Evolutionary conservation across 768 basidiomycete species (phyloP).

Genomic region (Lactifluus echinatus): DNA sequence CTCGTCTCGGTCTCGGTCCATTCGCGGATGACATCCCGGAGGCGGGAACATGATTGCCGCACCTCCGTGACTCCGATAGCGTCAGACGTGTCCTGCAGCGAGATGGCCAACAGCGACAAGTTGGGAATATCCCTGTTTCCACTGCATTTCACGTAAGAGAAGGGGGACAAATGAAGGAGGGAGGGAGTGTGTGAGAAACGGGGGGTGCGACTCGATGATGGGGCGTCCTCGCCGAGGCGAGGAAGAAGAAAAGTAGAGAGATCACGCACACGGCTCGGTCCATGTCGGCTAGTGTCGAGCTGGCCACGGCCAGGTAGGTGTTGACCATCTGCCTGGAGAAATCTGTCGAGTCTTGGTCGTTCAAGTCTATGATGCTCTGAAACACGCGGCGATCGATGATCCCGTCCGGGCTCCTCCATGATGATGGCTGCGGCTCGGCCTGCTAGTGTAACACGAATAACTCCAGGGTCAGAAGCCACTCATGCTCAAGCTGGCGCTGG

Average conservation of each 20-base stretch:
- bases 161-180: neutral
- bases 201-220: neutral
- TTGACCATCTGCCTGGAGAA: slow-evolving; percentile 10
- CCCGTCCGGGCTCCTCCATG: neutral
- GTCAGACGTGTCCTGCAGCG: slow-evolving; percentile 11
- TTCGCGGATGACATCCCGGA: neutral
- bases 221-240: neutral
- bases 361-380: slow-evolving; percentile 3
- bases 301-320: slow-evolving; percentile 4
- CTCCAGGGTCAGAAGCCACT: neutral
- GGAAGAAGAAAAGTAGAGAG: neutral
- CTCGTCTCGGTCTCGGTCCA: neutral
- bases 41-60: slow-evolving; percentile 1
- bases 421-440: neutral
- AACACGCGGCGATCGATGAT: slow-evolving; percentile 11
- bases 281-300: slow-evolving; percentile 7
- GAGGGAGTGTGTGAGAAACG: too few species aligned
- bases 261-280: slow-evolving; percentile 6
- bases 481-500: too few species aligned
- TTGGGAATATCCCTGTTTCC: neutral
- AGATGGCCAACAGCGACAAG: neutral
- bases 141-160: neutral
- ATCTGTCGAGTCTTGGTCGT: slow-evolving; percentile 12
- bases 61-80: slow-evolving; percentile 6
- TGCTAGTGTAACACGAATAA: neutral